phyloP scores from a whole-genome alignment of 371 early-diverging fungal species.

The Syncephalastrum sp. region DNA sequence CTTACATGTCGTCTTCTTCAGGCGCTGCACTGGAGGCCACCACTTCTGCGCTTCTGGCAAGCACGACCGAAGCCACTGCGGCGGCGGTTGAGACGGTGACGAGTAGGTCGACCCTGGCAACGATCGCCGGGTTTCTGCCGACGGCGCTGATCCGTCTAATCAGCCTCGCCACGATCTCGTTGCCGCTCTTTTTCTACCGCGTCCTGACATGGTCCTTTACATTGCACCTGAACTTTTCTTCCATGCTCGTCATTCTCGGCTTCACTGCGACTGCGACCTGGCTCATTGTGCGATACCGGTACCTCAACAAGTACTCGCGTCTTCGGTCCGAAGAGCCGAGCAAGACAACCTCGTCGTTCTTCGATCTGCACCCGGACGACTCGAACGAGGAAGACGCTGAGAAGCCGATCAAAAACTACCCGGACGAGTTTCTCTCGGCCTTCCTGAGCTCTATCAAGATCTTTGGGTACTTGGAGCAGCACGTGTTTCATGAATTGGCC shows the following conservation, averaged over 20 bases:
- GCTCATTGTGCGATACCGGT: conserved; percentile 67
- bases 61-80: background rate
- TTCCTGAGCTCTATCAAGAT: conserved; percentile 90
- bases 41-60: no score
- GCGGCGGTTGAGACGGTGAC: conserved; percentile 2
- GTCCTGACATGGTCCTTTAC: conserved; percentile 71
- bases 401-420: conserved; percentile 57
- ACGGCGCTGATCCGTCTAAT: conserved; percentile 47
- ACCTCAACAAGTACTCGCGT: conserved; percentile 80
- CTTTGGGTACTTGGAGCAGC: conserved; percentile 96
- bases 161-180: conserved; percentile 55
- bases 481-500: conserved; percentile 94
- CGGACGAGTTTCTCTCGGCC: conserved; percentile 82
- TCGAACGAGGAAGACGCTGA: conserved; percentile 58
- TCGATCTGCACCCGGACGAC: conserved; percentile 79
- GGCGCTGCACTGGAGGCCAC: no score
- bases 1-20: no score
- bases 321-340: conserved; percentile 56
- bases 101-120: conserved; percentile 12
- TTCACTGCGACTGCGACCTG: conserved; percentile 43
- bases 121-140: conserved; percentile 36
- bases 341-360: conserved; percentile 60
- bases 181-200: conserved; percentile 58
- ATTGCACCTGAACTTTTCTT: conserved; percentile 63
- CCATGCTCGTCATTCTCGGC: conserved; percentile 48